Evolutionary conservation across 1,284 basidiomycete species (phyloP).

Genomic region (Austroboletus olivaceoglutinosus): DNA sequence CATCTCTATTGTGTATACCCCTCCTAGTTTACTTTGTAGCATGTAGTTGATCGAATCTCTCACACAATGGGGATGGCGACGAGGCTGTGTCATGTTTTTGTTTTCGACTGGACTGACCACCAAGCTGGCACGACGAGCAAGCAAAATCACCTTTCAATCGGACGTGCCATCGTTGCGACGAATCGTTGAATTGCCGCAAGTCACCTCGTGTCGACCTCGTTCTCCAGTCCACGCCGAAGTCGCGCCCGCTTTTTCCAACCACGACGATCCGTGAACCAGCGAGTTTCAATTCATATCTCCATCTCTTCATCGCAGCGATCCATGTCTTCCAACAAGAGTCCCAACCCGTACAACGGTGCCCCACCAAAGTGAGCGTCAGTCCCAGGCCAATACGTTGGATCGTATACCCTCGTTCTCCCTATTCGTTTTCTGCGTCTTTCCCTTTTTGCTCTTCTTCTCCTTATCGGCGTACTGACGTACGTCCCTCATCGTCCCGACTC

Average conservation of each 20-base stretch:
- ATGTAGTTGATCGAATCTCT: conserved; percentile 4
- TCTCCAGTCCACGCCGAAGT: conserved; percentile 10
- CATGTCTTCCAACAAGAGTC: conserved; percentile 35
- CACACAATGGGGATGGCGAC: background rate
- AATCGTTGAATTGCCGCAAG: background rate
- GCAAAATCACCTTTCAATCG: background rate
- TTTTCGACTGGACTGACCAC: background rate
- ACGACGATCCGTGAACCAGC: conserved; percentile 1
- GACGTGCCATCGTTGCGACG: background rate
- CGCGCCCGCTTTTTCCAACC: background rate
- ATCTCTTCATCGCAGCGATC: conserved; percentile 8
- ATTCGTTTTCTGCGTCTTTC: too few relatives aligned
- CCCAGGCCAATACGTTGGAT: background rate
- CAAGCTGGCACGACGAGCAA: conserved; percentile 1
- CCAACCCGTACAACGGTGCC: conserved; percentile 30
- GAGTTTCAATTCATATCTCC: background rate
- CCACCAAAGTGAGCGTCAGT: conserved; percentile 31
- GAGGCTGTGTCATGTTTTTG: background rate
- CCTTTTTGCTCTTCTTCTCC: background rate
- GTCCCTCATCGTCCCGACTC: conserved; percentile 1
- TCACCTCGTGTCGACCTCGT: conserved; percentile 25
- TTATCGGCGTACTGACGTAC: conserved; percentile 9
- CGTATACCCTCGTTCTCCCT: background rate
- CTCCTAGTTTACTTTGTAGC: conserved; percentile 5
- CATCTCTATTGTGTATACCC: conserved; percentile 12